Evolutionary conservation across 768 basidiomycete genomes (phyloP), one percentile per base, ranked within the genome.

Genomic region (Hydnomerulius pinastri): DNA sequence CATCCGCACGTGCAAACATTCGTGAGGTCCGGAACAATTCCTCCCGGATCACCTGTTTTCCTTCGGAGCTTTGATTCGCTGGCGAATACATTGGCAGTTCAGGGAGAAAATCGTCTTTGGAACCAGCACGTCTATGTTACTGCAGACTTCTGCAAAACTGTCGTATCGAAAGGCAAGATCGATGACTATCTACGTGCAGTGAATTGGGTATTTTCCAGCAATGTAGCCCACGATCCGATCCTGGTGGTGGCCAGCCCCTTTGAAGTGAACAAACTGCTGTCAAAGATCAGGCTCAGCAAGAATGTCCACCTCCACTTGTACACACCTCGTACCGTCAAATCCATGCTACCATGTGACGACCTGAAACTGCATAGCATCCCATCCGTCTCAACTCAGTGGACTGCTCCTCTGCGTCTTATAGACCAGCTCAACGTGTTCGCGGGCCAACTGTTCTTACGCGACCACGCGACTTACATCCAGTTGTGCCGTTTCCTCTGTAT

Each of bases 391-490:
- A 20, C 24, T 2, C 37, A 37, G 8, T 65, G 63, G 57, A 44
- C 43, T 7, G 50, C 60, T 1, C 42, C 51, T 2, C 35, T 45
- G 2, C 30, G 49, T 8, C 41, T 61, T 8, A 65, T 64, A 23
- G 46, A 43, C 21, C 74, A 77, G 41, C 60, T 79, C 29, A 76
- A 73, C 32, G 51, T 78, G 25, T 77, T 72, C 55, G 73, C 76
- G 12, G 77, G 76, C 3, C 75, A 79, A 46, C 63, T 79, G 3
- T 79, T 73, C 47, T 46, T 77, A 30, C 59, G 58, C 9, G 57
- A 71, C 20, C 57, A 67, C 21, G 50, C 48, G 10, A 56, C 68
- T 2, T 79, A 77, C 44, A 51, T 51, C 24, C 55, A 49, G 1
- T 29, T 74, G 12, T 77, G 77, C 49, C 51, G 59, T 21, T 61